Evolutionary conservation across 2,329 filamentous ascomycete genomes (phyloP), one percentile per base, ranked within the genome.

Genomic region (Geoglossum cookeanum): DNA sequence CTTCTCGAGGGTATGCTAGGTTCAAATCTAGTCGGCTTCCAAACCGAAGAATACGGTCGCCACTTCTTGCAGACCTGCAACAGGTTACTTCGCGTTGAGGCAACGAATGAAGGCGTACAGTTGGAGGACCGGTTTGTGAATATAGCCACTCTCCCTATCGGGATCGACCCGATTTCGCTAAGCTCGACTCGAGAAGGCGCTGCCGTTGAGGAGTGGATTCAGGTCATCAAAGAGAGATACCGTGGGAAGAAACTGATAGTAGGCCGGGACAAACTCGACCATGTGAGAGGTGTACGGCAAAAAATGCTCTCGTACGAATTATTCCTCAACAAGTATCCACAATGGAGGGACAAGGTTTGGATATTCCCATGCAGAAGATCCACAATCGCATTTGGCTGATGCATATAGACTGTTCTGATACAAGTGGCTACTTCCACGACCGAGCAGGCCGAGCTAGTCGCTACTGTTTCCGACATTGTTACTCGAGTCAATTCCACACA

Each of bases 31-130:
- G 80, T 97, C 60, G 90, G 87, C 1, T 97, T 97, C 71, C 91
- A 97, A 71, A 94, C 89, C 29, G 81, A 84, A 58, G 91, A 97
- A 69, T 97, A 97, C 66, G 85, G 86, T 3, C 82, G 91, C 13
- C 92, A 97, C 71, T 97, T 97, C 69, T 74, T 96, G 55, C 90
- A 96, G 70, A 97, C 91, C 0, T 96, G 91, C 75, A 95, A 88
- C 68, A 85, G 92, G 37, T 76, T 97, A 13, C 76, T 97, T 42
- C 84, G 80, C n/a, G 87, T 94, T 0, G 91, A 97, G 68, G 90
- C 90, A 1, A 91, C 86, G 0, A 83, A 83, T 1, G 85, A 94
- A 47, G 91, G 92, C 0, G 77, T 97, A 1, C 87, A 96, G 67
- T 75, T 97, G 7, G 91, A 96, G 61, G 87, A 95, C 64, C 85